phyloP scores from a whole-genome alignment of 192 early-diverging fungal genomes.

The Coemansia aciculifera region DNA sequence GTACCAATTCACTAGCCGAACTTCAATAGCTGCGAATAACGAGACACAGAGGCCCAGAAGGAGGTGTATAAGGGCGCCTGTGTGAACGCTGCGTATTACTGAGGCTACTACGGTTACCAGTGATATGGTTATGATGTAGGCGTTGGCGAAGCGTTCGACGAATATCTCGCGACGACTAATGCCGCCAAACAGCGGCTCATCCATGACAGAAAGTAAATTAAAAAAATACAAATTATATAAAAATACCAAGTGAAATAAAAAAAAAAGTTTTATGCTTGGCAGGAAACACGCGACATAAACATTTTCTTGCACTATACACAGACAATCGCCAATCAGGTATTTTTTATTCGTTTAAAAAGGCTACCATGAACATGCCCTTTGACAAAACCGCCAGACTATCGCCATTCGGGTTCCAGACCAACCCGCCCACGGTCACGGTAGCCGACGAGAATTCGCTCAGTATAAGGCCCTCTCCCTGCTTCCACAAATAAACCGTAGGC shows the following conservation, averaged over 20 bases:
- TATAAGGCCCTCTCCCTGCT: slow-evolving; percentile 29
- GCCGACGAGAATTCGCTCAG: slow-evolving; percentile 35
- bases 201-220: slow-evolving; percentile 19
- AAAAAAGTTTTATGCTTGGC: background rate
- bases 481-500: slow-evolving; percentile 47
- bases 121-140: slow-evolving; percentile 19
- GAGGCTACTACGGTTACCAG: slow-evolving; percentile 18
- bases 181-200: slow-evolving; percentile 58
- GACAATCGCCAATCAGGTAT: background rate
- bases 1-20: slow-evolving; percentile 57
- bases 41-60: slow-evolving; percentile 31
- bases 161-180: slow-evolving; percentile 50
- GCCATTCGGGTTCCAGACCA: slow-evolving; percentile 47
- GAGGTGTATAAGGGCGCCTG: slow-evolving; percentile 23
- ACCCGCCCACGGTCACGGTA: background rate
- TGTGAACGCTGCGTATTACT: slow-evolving; percentile 20
- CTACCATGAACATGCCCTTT: slow-evolving; percentile 43
- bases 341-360: slow-evolving; percentile 20
- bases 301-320: background rate
- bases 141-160: slow-evolving; percentile 40
- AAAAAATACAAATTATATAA: background rate
- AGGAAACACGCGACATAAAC: background rate
- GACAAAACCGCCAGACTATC: slow-evolving; percentile 33
- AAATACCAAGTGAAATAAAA: background rate
- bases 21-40: slow-evolving; percentile 40